phyloP scores from a whole-genome alignment of 768 basidiomycete genomes.

The Lactifluus rugatus region DNA sequence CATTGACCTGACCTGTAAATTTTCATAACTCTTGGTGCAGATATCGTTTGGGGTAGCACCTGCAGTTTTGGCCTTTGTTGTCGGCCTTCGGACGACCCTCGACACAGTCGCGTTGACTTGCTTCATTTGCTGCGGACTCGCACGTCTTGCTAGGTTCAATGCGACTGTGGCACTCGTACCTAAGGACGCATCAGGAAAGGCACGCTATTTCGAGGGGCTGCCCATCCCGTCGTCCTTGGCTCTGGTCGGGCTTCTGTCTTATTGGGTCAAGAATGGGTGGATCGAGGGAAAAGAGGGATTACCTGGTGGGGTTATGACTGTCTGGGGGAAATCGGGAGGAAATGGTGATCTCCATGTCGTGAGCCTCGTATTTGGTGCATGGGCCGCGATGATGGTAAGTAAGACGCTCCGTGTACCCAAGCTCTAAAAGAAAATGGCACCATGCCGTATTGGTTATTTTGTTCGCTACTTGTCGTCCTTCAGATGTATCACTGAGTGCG shows the following conservation, averaged over 20 bases:
- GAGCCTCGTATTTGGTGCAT: conserved; percentile 65
- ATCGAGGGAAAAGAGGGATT: conserved; percentile 68
- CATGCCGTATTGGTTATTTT: background rate
- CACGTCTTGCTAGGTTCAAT: conserved; percentile 95
- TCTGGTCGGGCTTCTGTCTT: conserved; percentile 70
- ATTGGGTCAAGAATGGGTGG: conserved; percentile 80
- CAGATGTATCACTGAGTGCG: background rate
- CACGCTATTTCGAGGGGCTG: conserved; percentile 93
- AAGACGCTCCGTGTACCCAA: conserved; percentile 90
- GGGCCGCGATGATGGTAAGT: conserved; percentile 97
- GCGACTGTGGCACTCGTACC: conserved; percentile 94
- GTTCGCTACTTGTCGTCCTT: background rate
- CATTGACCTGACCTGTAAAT: background rate
- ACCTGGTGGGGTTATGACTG: conserved; percentile 60
- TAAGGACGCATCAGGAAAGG: conserved; percentile 77
- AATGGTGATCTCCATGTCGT: conserved; percentile 80
- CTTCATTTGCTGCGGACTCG: conserved; percentile 94
- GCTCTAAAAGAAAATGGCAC: conserved; percentile 31
- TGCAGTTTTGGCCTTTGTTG: conserved; percentile 80
- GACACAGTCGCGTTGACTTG: conserved; percentile 80
- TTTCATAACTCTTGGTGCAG: conserved; percentile 31
- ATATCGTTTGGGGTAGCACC: conserved; percentile 98
- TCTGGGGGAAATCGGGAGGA: conserved; percentile 65
- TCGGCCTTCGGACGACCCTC: conserved; percentile 85
- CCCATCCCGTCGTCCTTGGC: conserved; percentile 88